A percentile compares a stretch with the other conserved stretches of the same genome.
Conservation (phyloP, 345 rosid genomes). For the Barbarea vulgaris region DNA sequence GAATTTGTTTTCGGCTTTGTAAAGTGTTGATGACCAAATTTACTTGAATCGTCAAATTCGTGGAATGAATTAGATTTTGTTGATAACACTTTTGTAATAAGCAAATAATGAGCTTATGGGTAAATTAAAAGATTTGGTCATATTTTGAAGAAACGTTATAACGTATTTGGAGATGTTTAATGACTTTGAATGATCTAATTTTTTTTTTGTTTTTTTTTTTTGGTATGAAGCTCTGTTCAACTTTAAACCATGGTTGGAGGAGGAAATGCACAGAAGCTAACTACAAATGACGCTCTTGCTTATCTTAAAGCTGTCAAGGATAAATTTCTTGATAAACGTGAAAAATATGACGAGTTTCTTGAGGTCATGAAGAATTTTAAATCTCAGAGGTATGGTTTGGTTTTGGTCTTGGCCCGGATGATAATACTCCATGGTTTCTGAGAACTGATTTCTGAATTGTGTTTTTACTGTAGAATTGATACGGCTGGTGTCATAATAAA, state of each 20-base stretch:
- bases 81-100: not conserved
- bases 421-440: not conserved
- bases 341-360: conserved; percentile 80
- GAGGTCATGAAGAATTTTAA: conserved; percentile 93
- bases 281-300: conserved; percentile 85
- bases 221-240: conserved; percentile 63
- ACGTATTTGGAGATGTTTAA: not conserved
- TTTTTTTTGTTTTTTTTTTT: conserved; percentile 7
- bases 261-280: conserved; percentile 60
- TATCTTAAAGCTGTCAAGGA: conserved; percentile 89
- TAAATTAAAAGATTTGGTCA: not conserved
- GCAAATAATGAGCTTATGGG: not conserved
- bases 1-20: not conserved
- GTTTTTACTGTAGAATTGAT: conserved; percentile 57
- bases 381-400: conserved; percentile 65
- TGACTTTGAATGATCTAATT: not conserved
- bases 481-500: conserved; percentile 84
- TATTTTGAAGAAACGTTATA: not conserved
- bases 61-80: not conserved
- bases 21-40: conserved; percentile 62
- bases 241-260: conserved; percentile 48
- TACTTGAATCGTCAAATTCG: conserved; percentile 33
- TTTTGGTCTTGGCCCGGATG: conserved; percentile 1
- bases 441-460: not conserved
- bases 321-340: conserved; percentile 69